phyloP scores from a whole-genome alignment of 2,329 filamentous ascomycete species.

The Cercospora zeina region DNA sequence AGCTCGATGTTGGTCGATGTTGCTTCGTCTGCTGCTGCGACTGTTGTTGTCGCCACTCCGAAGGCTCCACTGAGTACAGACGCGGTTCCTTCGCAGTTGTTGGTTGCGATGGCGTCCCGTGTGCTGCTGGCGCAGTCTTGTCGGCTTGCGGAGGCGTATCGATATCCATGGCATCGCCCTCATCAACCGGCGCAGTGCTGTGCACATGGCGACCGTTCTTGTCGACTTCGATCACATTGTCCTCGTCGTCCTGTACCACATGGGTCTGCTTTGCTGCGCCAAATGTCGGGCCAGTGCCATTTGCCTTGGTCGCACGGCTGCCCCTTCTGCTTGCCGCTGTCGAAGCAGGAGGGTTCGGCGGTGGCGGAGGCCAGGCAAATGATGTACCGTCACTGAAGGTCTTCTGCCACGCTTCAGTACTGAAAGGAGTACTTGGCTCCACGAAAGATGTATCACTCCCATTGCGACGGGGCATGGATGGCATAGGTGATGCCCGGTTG shows the following conservation, averaged over 20 bases:
- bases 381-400: constrained; percentile 46
- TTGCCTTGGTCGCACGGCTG: constrained; percentile 27
- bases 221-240: constrained; percentile 30
- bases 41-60: constrained; percentile 36
- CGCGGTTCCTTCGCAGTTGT: constrained; percentile 35
- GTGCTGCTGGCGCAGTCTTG: constrained; percentile 16
- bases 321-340: constrained; percentile 36
- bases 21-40: constrained; percentile 27
- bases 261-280: constrained; percentile 32
- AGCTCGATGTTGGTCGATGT: constrained; percentile 27
- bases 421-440: constrained; percentile 8
- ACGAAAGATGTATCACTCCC: constrained; percentile 8
- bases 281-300: constrained; percentile 12
- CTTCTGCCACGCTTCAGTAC: constrained; percentile 46
- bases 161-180: constrained; percentile 51
- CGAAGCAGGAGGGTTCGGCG: constrained; percentile 34
- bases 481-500: constrained; percentile 21
- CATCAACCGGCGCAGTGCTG: constrained; percentile 12
- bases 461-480: background rate
- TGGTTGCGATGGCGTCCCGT: constrained; percentile 13
- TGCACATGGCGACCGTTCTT: constrained; percentile 9
- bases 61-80: constrained; percentile 38
- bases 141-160: constrained; percentile 42
- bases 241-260: constrained; percentile 37
- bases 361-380: constrained; percentile 40